A percentile compares a stretch with the other conserved stretches of the same genome.
These are phyloP conservation scores for Didymella lethalis DNA, from an alignment of 2,329 filamentous ascomycete genomes.

Conservation along the genomic window DNA sequence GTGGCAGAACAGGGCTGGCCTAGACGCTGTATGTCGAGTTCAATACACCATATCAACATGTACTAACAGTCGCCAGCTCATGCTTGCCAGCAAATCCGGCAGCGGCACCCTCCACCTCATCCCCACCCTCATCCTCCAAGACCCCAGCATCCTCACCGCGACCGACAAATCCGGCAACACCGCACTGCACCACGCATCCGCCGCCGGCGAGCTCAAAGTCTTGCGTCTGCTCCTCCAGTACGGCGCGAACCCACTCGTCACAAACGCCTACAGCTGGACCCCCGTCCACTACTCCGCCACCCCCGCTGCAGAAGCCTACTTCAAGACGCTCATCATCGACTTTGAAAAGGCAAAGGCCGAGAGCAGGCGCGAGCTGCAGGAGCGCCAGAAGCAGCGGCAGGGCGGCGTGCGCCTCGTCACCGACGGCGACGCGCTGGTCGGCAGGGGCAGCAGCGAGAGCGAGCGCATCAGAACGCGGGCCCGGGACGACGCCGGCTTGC, in stretches of 20 bases:
- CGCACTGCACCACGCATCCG: conserved; percentile 84
- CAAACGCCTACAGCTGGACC: conserved; percentile 82
- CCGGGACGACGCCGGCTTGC: conserved; percentile 46
- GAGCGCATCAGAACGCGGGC: conserved; percentile 30
- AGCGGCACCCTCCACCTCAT: conserved; percentile 56
- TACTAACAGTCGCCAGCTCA: conserved; percentile 41
- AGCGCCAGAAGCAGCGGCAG: conserved; percentile 42
- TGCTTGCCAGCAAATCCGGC: conserved; percentile 49
- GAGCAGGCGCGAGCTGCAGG: conserved; percentile 44
- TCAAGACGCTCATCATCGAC: conserved; percentile 77
- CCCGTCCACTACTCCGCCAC: conserved; percentile 84
- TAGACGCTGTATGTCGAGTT: conserved; percentile 66
- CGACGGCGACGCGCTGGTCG: conserved; percentile 33
- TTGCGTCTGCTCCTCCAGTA: conserved; percentile 79
- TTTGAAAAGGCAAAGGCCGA: conserved; percentile 68
- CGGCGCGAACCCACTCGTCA: conserved; percentile 75
- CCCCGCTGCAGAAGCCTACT: conserved; percentile 83
- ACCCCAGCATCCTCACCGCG: conserved; percentile 41
- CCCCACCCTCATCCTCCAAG: conserved; percentile 46
- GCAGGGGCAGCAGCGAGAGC: conserved; percentile 13
- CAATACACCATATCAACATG: neutral
- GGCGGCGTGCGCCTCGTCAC: conserved; percentile 50
- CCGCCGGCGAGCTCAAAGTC: conserved; percentile 80
- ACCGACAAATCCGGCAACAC: conserved; percentile 80
- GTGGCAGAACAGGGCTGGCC: conserved; percentile 70